A percentile compares a stretch with the other conserved stretches of the same genome.
These are phyloP conservation scores for Sanghuangporus baumii DNA, from an alignment of 1,284 basidiomycete species.

Conservation along the genomic window DNA sequence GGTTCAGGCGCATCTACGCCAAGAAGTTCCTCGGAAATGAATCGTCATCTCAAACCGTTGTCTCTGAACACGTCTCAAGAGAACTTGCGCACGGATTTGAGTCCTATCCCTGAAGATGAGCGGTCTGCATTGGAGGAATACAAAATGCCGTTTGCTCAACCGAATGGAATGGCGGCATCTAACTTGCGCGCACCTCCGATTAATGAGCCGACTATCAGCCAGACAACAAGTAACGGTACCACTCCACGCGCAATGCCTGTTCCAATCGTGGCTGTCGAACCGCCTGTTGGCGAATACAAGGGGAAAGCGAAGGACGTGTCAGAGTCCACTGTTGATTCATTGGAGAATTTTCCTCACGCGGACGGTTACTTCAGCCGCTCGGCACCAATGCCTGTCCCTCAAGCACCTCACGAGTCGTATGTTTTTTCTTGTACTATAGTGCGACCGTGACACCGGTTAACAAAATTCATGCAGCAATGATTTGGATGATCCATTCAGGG, in stretches of 20 bases:
- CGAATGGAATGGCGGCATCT: not conserved
- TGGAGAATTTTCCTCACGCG: not conserved
- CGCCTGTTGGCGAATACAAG: slow-evolving; percentile 2
- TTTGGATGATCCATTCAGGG: slow-evolving; percentile 15
- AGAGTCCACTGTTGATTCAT: not conserved
- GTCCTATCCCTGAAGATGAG: slow-evolving; percentile 15
- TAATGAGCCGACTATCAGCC: not conserved
- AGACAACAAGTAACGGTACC: slow-evolving; percentile 4
- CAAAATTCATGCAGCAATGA: not conserved
- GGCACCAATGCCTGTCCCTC: slow-evolving; percentile 11
- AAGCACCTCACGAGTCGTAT: slow-evolving; percentile 1
- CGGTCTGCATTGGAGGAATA: slow-evolving; percentile 14
- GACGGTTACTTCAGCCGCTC: slow-evolving; percentile 8
- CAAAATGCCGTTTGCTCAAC: not conserved
- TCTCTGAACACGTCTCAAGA: slow-evolving; percentile 6
- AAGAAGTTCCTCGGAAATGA: not conserved
- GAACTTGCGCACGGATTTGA: slow-evolving; percentile 8
- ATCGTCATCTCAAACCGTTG: not conserved
- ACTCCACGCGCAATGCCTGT: slow-evolving; percentile 9
- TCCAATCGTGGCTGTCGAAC: not conserved
- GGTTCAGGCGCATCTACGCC: not conserved
- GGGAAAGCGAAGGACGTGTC: slow-evolving; percentile 10
- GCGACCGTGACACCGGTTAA: not conserved
- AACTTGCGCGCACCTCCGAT: slow-evolving; percentile 4
- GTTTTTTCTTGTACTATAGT: not conserved